Percentiles rank a stretch among this genome's conserved stretches.
Evolutionary conservation across 345 rosid genomes (phyloP).

Genomic region (Eucalyptus cloeziana): DNA sequence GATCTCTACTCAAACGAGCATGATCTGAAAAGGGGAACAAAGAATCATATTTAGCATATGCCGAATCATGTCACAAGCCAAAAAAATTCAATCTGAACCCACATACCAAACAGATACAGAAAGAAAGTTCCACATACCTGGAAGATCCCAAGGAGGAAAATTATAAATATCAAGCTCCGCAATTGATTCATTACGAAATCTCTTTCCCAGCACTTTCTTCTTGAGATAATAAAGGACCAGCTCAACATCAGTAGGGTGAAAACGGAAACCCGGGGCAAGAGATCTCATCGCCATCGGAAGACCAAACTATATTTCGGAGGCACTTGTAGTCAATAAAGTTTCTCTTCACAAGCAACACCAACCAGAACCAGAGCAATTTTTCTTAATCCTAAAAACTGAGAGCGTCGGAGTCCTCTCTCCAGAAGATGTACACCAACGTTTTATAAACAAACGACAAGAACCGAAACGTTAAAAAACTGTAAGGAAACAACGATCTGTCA

Average conservation of each 20-base stretch:
- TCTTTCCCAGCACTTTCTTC: conserved; percentile 51
- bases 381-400: neutral
- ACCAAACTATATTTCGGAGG: neutral
- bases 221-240: conserved; percentile 52
- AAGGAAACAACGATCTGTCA: conserved; percentile 12
- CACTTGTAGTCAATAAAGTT: neutral
- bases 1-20: conserved; percentile 35
- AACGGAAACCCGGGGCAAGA: conserved; percentile 62
- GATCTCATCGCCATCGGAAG: conserved; percentile 21
- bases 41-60: neutral
- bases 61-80: neutral
- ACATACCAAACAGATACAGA: neutral
- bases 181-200: conserved; percentile 21
- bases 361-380: neutral
- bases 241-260: conserved; percentile 78
- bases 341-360: neutral
- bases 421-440: neutral
- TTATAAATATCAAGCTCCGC: conserved; percentile 53
- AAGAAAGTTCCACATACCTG: conserved; percentile 1
- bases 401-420: neutral
- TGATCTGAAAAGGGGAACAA: conserved; percentile 3
- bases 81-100: neutral
- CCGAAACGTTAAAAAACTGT: neutral
- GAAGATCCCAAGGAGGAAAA: conserved; percentile 63
- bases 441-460: neutral